Evolutionary conservation across 2,329 filamentous ascomycete genomes (phyloP), one percentile per base, ranked within the genome.

Genomic region (Shiraia sp.): DNA sequence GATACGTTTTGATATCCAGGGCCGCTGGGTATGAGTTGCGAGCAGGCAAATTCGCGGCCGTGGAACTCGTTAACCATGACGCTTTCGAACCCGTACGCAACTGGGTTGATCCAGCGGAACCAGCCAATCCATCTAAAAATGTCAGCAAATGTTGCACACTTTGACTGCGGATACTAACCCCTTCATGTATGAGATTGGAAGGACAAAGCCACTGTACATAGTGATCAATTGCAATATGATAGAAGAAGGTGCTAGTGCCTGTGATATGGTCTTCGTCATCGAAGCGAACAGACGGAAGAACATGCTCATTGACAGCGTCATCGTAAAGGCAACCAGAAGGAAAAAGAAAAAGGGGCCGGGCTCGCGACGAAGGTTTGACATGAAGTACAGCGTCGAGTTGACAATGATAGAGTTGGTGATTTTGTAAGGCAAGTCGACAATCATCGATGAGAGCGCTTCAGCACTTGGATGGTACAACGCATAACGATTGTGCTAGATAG

Each of bases 401-500:
- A 95, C 92, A 6, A 80, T 67, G 49, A 92, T 75, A 1, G 80
- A 71, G 51, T 88, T 89, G 4, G 69, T 24, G 5, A 93, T 67
- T 66, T 91, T 95, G 69, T 87, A 87, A 0, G 90, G 90, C 66
- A 93, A 68, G 56, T 95, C 90, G 48, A 81, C 83, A 13, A 95
- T 69, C 83, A 95, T 91, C 1, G 87, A 91, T 0, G 87, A 81
- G 41, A 88, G 75, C 10, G 88, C 87, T 75, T 96, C 90, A 10
- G 89, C 85, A 6, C 85, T 88, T 0, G 90, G 89, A 59, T 93
- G 90, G 57, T 95, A 95, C n/a, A 95, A 77, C 13, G 89, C 88
- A 63, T 95, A 95, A 34, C 85, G 82, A 39, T 78, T 72, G 55
- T 95, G 90, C 85, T 85, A 63, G 12, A 4, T 4, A 13, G 6